Conservation (phyloP, 331 rosid species). For the Phaseolus coccineus region DNA sequence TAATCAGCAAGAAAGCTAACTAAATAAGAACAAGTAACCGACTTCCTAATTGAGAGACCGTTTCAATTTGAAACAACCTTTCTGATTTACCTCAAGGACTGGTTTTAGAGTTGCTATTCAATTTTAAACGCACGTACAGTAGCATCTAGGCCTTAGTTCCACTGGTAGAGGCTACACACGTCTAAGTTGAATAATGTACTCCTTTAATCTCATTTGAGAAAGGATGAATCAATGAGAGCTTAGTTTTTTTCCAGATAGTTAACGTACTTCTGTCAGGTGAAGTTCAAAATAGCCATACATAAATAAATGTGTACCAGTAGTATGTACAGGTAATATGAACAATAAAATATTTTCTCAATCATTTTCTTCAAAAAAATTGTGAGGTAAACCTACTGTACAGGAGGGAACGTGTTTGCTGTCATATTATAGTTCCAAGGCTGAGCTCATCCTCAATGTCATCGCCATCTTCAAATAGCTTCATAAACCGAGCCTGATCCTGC, state of each 20-base stretch:
- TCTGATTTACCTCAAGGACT: neutral
- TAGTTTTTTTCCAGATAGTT: conserved; percentile 10
- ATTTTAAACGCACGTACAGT: neutral
- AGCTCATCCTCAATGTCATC: conserved; percentile 94
- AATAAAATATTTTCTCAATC: conserved; percentile 35
- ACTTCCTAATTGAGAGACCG: neutral
- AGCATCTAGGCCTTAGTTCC: neutral
- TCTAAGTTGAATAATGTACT: neutral
- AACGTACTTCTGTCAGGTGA: conserved; percentile 9
- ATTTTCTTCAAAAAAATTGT: conserved; percentile 52
- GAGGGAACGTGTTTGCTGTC: conserved; percentile 46
- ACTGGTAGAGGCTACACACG: neutral
- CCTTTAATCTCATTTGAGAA: conserved; percentile 14
- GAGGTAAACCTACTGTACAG: conserved; percentile 57
- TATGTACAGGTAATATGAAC: conserved; percentile 45
- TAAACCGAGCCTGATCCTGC: conserved; percentile 92
- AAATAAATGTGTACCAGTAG: neutral
- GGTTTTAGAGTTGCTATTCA: neutral
- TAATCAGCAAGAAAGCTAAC: neutral
- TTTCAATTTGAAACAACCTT: neutral
- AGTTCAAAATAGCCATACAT: conserved; percentile 8
- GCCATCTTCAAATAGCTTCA: conserved; percentile 88
- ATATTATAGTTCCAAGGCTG: conserved; percentile 66
- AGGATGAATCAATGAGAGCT: conserved; percentile 25
- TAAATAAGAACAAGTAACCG: neutral